Percentiles rank a stretch among this genome's conserved stretches.
Conservation (phyloP, 371 early-diverging fungal genomes). For the Synchytrium microbalum region DNA sequence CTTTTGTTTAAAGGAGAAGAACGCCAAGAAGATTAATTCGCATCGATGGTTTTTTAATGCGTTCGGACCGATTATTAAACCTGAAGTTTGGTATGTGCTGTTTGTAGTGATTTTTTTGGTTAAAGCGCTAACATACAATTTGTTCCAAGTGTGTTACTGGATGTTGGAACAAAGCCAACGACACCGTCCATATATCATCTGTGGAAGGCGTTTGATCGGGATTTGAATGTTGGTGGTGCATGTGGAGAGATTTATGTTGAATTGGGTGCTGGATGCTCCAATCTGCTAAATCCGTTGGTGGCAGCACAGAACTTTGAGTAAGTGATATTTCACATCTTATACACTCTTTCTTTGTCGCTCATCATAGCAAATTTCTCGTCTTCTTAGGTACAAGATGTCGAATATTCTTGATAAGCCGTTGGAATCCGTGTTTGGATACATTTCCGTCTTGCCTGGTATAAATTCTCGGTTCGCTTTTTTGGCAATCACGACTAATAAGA, state of each 20-base stretch:
- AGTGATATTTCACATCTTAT: constrained; percentile 8
- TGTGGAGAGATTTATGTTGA: constrained; percentile 94
- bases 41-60: constrained; percentile 98
- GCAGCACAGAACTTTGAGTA: constrained; percentile 85
- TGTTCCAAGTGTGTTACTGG: constrained; percentile 80
- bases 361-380: constrained; percentile 26
- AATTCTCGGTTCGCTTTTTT: neutral
- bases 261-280: constrained; percentile 39
- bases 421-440: constrained; percentile 94
- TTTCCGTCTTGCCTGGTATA: constrained; percentile 55
- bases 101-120: no score
- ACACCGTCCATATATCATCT: constrained; percentile 76
- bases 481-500: constrained; percentile 4
- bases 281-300: constrained; percentile 45
- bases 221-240: constrained; percentile 74
- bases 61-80: constrained; percentile 72
- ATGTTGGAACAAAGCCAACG: constrained; percentile 87
- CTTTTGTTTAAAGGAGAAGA: constrained; percentile 75
- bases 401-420: constrained; percentile 96
- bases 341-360: constrained; percentile 2
- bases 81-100: constrained; percentile 84
- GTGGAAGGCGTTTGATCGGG: constrained; percentile 86
- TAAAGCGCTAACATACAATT: no score
- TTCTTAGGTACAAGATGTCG: constrained; percentile 95
- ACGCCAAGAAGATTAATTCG: constrained; percentile 70